phyloP scores from a whole-genome alignment of 139 green algal species.

The Chlorella sp. region DNA sequence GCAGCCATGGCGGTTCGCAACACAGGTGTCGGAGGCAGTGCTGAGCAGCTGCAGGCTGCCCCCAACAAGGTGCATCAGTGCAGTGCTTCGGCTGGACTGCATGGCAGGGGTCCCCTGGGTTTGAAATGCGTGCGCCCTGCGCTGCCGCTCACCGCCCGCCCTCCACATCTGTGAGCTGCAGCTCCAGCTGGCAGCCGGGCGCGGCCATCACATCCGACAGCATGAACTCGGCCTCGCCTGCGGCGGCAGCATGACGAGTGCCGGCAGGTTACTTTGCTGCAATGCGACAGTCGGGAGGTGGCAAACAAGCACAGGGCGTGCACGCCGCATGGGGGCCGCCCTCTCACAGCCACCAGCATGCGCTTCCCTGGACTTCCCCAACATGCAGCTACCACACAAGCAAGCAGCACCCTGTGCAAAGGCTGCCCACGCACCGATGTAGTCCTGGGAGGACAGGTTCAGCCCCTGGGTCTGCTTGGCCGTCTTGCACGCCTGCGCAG shows the following conservation, averaged over 20 bases:
- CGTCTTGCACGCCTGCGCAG: no score
- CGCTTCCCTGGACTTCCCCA: no score
- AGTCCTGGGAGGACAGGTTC: constrained; percentile 5
- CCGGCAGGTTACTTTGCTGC: no score
- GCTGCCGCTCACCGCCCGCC: neutral
- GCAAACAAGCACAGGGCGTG: no score
- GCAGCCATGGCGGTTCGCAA: neutral
- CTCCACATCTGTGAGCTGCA: constrained; percentile 14
- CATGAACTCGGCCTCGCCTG: constrained; percentile 23
- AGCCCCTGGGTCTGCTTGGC: neutral
- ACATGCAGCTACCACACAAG: neutral
- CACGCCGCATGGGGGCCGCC: no score
- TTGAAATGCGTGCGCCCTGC: neutral
- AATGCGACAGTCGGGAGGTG: no score
- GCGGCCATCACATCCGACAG: constrained; percentile 11
- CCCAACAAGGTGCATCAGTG: no score
- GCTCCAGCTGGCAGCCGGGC: neutral
- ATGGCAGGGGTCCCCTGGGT: neutral
- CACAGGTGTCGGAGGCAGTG: no score
- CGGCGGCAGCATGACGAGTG: neutral
- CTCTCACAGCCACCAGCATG: no score
- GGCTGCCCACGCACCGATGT: neutral
- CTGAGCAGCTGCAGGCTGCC: no score
- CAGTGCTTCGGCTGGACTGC: no score
- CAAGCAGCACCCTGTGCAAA: neutral